Evolutionary conservation across 2,329 filamentous ascomycete species (phyloP).

Genomic region (Xylaria sp.): DNA sequence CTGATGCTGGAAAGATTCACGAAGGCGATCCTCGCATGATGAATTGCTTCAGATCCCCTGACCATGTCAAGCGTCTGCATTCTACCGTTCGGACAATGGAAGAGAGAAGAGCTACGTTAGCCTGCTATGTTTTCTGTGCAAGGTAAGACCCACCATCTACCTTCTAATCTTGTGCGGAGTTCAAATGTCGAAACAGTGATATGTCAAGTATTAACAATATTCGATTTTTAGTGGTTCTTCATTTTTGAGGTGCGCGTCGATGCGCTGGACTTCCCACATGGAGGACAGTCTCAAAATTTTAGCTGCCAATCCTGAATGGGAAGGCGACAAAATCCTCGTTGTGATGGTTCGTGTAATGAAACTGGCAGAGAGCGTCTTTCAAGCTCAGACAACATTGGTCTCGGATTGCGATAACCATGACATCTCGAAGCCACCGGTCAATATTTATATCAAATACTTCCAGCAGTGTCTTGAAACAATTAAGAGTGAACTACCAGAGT

Average conservation of each 20-base stretch:
- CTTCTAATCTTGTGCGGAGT: background rate
- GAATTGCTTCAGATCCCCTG: slow-evolving; percentile 43
- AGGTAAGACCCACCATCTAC: slow-evolving; percentile 40
- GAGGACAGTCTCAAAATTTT: slow-evolving; percentile 66
- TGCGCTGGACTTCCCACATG: slow-evolving; percentile 69
- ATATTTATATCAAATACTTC: slow-evolving; percentile 49
- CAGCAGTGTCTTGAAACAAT: slow-evolving; percentile 45
- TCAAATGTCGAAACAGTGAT: background rate
- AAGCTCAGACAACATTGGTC: slow-evolving; percentile 31
- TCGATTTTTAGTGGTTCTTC: slow-evolving; percentile 39
- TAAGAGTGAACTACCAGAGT: slow-evolving; percentile 41
- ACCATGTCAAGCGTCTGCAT: slow-evolving; percentile 32
- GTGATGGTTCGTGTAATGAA: slow-evolving; percentile 42
- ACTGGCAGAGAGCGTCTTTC: slow-evolving; percentile 44
- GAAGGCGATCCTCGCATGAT: slow-evolving; percentile 40
- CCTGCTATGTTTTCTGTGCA: slow-evolving; percentile 47
- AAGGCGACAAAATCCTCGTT: slow-evolving; percentile 62
- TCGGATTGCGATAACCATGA: slow-evolving; percentile 16
- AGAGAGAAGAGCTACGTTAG: slow-evolving; percentile 48
- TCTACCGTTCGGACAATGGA: slow-evolving; percentile 47
- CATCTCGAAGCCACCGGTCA: slow-evolving; percentile 37
- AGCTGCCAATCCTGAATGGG: slow-evolving; percentile 57
- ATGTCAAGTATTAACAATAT: slow-evolving; percentile 4
- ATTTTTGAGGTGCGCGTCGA: slow-evolving; percentile 44
- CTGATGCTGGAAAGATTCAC: slow-evolving; percentile 19